phyloP scores from a whole-genome alignment of 441 rosid genomes.

The Pelargonium myrrhifolium region DNA sequence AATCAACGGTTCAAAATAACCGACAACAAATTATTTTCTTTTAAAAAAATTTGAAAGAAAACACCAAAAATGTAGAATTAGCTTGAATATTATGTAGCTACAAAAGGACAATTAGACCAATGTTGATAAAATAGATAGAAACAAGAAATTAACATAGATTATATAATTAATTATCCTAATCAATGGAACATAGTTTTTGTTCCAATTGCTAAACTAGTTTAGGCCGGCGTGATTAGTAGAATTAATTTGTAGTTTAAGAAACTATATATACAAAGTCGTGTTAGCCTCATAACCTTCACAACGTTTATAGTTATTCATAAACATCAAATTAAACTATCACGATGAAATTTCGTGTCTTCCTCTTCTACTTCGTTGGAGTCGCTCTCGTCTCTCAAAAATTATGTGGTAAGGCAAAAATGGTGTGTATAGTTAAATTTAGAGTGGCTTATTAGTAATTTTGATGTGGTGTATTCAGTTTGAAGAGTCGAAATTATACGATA shows the following conservation, averaged over 20 bases:
- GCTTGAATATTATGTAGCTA: not conserved
- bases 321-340: not conserved
- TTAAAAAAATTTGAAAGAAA: not conserved
- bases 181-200: too few species aligned
- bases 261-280: not conserved
- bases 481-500: too few species aligned
- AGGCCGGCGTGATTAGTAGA: not conserved
- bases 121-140: not conserved
- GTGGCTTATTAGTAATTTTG: too few species aligned
- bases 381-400: not conserved
- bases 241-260: not conserved
- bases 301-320: not conserved
- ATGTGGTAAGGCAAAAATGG: not conserved
- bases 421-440: not conserved
- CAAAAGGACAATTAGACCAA: not conserved
- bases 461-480: too few species aligned
- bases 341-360: not conserved
- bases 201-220: not conserved
- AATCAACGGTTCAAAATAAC: too few species aligned
- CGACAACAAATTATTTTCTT: too few species aligned
- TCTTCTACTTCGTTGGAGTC: not conserved
- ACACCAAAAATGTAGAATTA: not conserved
- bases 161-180: too few species aligned
- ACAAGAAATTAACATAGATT: constrained; percentile 2
- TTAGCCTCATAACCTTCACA: not conserved